A percentile compares a stretch with the other conserved stretches of the same genome.
phyloP scores from a whole-genome alignment of 345 rosid species.

The Litchi chinensis region DNA sequence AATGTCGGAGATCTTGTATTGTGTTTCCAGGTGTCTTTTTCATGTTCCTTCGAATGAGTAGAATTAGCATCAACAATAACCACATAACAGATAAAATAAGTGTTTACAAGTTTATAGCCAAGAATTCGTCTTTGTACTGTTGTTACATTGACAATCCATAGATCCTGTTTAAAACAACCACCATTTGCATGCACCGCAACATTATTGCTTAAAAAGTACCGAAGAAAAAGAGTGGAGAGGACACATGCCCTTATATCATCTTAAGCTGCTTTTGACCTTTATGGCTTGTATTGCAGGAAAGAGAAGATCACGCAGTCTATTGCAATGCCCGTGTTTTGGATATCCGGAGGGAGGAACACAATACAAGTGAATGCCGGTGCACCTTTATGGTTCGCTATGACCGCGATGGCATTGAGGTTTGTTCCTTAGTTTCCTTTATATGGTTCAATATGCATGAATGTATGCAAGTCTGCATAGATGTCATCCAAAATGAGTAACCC shows the following conservation, averaged over 20 bases:
- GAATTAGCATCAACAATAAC: background rate
- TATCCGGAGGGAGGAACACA: conserved; percentile 57
- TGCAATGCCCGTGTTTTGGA: conserved; percentile 65
- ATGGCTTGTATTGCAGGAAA: conserved; percentile 45
- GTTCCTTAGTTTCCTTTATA: background rate
- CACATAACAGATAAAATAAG: too few relatives aligned
- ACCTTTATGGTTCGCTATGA: conserved; percentile 61
- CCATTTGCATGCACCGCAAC: background rate
- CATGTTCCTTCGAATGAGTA: background rate
- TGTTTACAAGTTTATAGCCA: too few relatives aligned
- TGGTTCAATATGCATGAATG: background rate
- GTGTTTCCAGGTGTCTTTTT: conserved; percentile 67
- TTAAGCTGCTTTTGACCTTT: background rate
- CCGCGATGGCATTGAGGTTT: conserved; percentile 52
- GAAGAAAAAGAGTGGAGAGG: too few relatives aligned
- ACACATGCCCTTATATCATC: background rate
- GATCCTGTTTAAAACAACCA: background rate
- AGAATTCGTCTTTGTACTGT: background rate
- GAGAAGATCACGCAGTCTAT: conserved; percentile 58
- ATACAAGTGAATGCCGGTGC: conserved; percentile 52
- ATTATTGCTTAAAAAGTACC: background rate
- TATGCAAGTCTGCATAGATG: background rate
- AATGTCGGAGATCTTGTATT: conserved; percentile 68
- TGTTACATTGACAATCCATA: background rate
- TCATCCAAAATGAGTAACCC: background rate